These are phyloP conservation scores for Acarospora socialis DNA, from an alignment of 2,329 filamentous ascomycete genomes.

Conservation along the genomic window DNA sequence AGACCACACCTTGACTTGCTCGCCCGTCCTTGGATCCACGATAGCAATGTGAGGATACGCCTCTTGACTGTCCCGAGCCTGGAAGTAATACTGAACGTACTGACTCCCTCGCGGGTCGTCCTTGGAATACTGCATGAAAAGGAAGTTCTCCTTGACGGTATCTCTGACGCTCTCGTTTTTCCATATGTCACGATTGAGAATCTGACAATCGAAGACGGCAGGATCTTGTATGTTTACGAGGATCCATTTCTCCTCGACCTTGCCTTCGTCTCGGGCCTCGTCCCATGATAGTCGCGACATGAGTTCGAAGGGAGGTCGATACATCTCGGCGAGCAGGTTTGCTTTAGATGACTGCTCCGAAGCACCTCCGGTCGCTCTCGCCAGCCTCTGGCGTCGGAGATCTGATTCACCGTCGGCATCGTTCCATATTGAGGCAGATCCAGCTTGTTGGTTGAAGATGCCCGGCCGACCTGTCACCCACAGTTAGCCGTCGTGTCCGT, in stretches of 20 bases:
- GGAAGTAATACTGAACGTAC: conserved; percentile 86
- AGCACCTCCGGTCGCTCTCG: conserved; percentile 48
- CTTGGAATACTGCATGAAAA: conserved; percentile 91
- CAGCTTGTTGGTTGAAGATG: conserved; percentile 54
- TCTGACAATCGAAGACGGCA: conserved; percentile 86
- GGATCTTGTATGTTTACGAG: conserved; percentile 91
- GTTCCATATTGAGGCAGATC: conserved; percentile 43
- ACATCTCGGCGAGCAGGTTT: conserved; percentile 74
- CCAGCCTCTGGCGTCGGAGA: conserved; percentile 38
- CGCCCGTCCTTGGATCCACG: conserved; percentile 85
- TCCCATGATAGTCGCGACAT: conserved; percentile 75
- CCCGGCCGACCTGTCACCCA: conserved; percentile 33
- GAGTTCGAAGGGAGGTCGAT: conserved; percentile 80
- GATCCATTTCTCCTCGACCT: conserved; percentile 83
- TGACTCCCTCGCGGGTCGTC: conserved; percentile 62
- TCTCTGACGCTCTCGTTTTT: conserved; percentile 67
- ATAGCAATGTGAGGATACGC: conserved; percentile 95
- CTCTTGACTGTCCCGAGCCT: conserved; percentile 61
- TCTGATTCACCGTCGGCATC: conserved; percentile 34
- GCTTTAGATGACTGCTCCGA: conserved; percentile 55
- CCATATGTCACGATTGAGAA: conserved; percentile 90
- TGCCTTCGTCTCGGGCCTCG: conserved; percentile 68
- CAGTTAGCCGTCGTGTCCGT: conserved; percentile 7
- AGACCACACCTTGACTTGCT: conserved; percentile 94
- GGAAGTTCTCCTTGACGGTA: conserved; percentile 80